These are phyloP conservation scores for Epichloe amarillans DNA, from an alignment of 2,329 filamentous ascomycete species.

Conservation along the genomic window DNA sequence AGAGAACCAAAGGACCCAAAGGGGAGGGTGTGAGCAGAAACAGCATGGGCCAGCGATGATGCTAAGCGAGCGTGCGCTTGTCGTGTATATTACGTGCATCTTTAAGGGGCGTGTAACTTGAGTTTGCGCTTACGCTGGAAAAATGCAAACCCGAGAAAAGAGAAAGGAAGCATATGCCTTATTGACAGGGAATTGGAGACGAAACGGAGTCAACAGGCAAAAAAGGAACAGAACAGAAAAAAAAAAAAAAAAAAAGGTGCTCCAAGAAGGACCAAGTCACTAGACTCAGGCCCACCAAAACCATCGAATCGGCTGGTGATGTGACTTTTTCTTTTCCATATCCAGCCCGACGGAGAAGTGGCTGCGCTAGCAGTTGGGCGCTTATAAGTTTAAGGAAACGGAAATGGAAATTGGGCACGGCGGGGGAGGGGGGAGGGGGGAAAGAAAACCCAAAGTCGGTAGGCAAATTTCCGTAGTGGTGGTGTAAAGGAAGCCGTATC, in stretches of 20 bases:
- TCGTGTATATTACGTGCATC: background rate
- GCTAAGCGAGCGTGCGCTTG: slow-evolving; percentile 1
- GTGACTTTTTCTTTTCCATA: slow-evolving; percentile 6
- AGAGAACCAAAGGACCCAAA: background rate
- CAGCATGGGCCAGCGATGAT: slow-evolving; percentile 5
- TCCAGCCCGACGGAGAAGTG: slow-evolving; percentile 8
- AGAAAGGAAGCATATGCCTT: slow-evolving; percentile 24
- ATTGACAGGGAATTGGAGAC: slow-evolving; percentile 1
- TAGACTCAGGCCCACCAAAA: slow-evolving; percentile 6
- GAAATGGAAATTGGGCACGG: too few relatives aligned
- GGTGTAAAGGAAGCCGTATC: too few relatives aligned
- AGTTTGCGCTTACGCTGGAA: slow-evolving; percentile 3
- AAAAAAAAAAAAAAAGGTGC: slow-evolving; percentile 15
- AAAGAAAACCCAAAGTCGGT: too few relatives aligned
- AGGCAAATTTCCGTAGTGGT: too few relatives aligned
- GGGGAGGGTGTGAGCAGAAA: slow-evolving; percentile 13
- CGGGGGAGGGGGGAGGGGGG: too few relatives aligned
- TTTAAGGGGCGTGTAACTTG: slow-evolving; percentile 1
- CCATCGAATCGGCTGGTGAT: slow-evolving; percentile 12
- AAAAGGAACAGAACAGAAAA: background rate
- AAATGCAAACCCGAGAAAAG: slow-evolving; percentile 1
- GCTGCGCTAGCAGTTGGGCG: slow-evolving; percentile 18
- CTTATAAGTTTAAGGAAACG: background rate
- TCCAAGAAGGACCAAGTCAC: slow-evolving; percentile 11
- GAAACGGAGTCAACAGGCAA: background rate